Evolutionary conservation across 2,329 filamentous ascomycete genomes (phyloP).

Genomic region (Tolypocladium endophyticum): DNA sequence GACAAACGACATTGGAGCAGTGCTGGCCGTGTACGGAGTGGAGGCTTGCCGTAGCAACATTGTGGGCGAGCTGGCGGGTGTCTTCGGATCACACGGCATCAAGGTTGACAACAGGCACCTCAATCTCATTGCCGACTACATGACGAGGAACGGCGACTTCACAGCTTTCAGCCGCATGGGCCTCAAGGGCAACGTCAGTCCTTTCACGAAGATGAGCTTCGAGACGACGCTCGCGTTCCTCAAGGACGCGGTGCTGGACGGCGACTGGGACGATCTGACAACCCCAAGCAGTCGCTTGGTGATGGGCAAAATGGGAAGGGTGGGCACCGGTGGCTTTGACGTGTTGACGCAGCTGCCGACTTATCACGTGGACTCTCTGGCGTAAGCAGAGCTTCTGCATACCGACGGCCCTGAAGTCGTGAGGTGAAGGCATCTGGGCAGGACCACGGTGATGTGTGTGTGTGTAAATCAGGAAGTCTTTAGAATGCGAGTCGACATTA

Average conservation of each 20-base stretch:
- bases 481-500: background rate
- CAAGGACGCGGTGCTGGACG: slow-evolving; percentile 81
- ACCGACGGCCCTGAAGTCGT: background rate
- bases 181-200: slow-evolving; percentile 71
- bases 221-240: slow-evolving; percentile 94
- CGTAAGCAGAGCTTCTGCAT: background rate
- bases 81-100: slow-evolving; percentile 89
- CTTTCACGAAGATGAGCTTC: slow-evolving; percentile 98
- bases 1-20: slow-evolving; percentile 86
- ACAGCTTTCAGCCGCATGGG: slow-evolving; percentile 89
- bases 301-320: slow-evolving; percentile 67
- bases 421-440: background rate
- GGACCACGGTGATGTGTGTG: background rate
- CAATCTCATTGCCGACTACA: slow-evolving; percentile 92
- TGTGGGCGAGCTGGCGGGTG: slow-evolving; percentile 70
- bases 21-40: slow-evolving; percentile 80
- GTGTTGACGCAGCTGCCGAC: slow-evolving; percentile 57
- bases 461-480: background rate
- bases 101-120: slow-evolving; percentile 83
- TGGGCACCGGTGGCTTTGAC: slow-evolving; percentile 89
- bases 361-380: slow-evolving; percentile 22
- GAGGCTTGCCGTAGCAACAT: slow-evolving; percentile 86
- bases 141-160: slow-evolving; percentile 90
- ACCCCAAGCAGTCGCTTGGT: slow-evolving; percentile 84
- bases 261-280: slow-evolving; percentile 79